Percentiles rank a stretch among this genome's conserved stretches.
Conservation (phyloP, 1,284 basidiomycete genomes). For the Xerocomus minutiporus region DNA sequence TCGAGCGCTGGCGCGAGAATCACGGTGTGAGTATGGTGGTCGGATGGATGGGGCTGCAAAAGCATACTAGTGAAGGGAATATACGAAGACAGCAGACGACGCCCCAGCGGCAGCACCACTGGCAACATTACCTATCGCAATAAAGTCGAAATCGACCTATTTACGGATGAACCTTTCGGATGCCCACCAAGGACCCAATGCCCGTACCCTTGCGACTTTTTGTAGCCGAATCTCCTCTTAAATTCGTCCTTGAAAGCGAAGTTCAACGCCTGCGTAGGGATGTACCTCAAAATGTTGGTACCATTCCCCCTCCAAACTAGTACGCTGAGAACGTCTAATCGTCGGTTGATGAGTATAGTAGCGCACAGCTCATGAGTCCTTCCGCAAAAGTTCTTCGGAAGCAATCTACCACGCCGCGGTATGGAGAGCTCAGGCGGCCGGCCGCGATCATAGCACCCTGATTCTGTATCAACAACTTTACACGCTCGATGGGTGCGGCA, state of each 20-base stretch:
- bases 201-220: slow-evolving; percentile 51
- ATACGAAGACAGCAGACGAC: slow-evolving; percentile 51
- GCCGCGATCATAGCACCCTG: slow-evolving; percentile 55
- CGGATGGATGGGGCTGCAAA: background rate
- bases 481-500: slow-evolving; percentile 70
- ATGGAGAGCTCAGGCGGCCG: slow-evolving; percentile 52
- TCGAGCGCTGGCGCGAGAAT: slow-evolving; percentile 37
- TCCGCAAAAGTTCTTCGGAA: slow-evolving; percentile 50
- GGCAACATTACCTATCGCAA: slow-evolving; percentile 38
- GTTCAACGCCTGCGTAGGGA: slow-evolving; percentile 64
- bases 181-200: slow-evolving; percentile 42
- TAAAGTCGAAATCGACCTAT: background rate
- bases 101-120: slow-evolving; percentile 47
- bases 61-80: slow-evolving; percentile 54
- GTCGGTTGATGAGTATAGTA: slow-evolving; percentile 3
- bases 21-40: background rate
- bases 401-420: slow-evolving; percentile 59
- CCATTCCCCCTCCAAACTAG: slow-evolving; percentile 61
- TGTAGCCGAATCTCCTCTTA: slow-evolving; percentile 50
- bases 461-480: slow-evolving; percentile 68
- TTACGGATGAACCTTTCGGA: background rate
- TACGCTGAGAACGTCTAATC: slow-evolving; percentile 9
- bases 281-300: slow-evolving; percentile 62
- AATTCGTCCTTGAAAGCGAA: slow-evolving; percentile 45
- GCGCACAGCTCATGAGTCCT: slow-evolving; percentile 43